These are phyloP conservation scores for Alternaria arborescens DNA, from an alignment of 2,329 filamentous ascomycete species.

Conservation along the genomic window DNA sequence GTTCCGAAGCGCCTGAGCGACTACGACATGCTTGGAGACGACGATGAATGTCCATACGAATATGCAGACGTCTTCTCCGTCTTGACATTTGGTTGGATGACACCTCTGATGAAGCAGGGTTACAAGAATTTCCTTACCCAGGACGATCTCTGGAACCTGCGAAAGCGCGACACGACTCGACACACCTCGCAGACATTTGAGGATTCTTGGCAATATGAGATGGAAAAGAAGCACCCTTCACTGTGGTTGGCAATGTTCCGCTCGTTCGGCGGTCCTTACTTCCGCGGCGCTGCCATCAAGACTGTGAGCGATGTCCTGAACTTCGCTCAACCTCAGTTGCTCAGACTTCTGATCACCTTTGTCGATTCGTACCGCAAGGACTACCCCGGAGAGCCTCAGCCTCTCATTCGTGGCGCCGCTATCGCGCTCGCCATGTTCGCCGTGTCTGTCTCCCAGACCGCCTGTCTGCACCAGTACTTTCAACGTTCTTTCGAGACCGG, in stretches of 20 bases:
- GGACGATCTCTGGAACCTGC: constrained; percentile 93
- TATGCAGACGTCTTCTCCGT: constrained; percentile 94
- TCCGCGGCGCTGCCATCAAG: constrained; percentile 85
- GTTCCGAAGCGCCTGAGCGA: constrained; percentile 79
- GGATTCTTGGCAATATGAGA: constrained; percentile 77
- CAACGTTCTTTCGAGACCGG: constrained; percentile 93
- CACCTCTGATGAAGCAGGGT: constrained; percentile 93
- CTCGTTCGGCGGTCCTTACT: constrained; percentile 86
- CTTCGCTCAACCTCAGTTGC: constrained; percentile 89
- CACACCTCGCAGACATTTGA: constrained; percentile 75
- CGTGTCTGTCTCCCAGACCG: constrained; percentile 85
- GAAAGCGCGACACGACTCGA: constrained; percentile 80
- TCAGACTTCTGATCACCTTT: constrained; percentile 84
- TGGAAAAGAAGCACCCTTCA: constrained; percentile 76
- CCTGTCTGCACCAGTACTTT: constrained; percentile 96
- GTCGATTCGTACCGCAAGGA: constrained; percentile 76
- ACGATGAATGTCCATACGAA: constrained; percentile 79
- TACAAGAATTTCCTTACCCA: constrained; percentile 93
- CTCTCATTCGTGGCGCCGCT: constrained; percentile 81
- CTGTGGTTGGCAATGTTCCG: constrained; percentile 87
- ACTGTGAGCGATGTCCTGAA: constrained; percentile 84
- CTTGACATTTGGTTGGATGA: constrained; percentile 98
- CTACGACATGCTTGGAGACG: constrained; percentile 73
- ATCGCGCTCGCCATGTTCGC: constrained; percentile 94
- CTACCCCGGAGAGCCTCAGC: constrained; percentile 65